These are phyloP conservation scores for Prototheca wickerhamii DNA, from an alignment of 163 green algal species.

Conservation along the genomic window DNA sequence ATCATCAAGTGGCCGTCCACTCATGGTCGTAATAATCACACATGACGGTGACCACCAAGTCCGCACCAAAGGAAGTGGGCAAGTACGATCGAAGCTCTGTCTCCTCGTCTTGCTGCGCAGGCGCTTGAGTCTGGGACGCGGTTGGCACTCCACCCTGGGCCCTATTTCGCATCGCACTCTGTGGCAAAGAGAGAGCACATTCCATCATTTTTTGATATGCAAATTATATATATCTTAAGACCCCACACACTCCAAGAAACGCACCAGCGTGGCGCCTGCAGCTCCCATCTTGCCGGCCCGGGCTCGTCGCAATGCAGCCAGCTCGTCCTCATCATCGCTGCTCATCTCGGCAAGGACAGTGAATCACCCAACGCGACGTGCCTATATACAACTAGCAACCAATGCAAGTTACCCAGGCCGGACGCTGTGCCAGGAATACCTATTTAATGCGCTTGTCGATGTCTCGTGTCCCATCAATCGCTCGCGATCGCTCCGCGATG, in stretches of 20 bases:
- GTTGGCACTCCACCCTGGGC: no score
- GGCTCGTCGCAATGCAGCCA: conserved; percentile 24
- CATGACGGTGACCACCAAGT: background rate
- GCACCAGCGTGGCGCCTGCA: conserved; percentile 2
- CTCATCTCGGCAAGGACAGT: conserved; percentile 14
- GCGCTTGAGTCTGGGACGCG: no score
- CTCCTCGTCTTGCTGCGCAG: conserved; percentile 4
- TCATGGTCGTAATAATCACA: background rate
- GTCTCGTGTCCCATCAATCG: no score
- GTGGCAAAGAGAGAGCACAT: background rate
- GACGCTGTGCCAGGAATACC: no score
- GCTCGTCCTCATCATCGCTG: conserved; percentile 33
- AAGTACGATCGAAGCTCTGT: conserved; percentile 14
- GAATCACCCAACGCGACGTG: background rate
- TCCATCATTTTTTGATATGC: background rate
- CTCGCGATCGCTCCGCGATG: no score
- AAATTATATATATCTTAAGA: background rate
- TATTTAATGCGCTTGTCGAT: no score
- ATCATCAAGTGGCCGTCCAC: no score
- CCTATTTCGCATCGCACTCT: no score
- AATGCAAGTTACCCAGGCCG: no score
- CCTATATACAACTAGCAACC: no score
- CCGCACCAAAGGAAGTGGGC: conserved; percentile 33
- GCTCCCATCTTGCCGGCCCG: conserved; percentile 14
- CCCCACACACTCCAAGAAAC: background rate